A percentile compares a stretch with the other conserved stretches of the same genome.
Conservation (phyloP, 768 basidiomycete genomes). For the Boletus vermiculosoides region DNA sequence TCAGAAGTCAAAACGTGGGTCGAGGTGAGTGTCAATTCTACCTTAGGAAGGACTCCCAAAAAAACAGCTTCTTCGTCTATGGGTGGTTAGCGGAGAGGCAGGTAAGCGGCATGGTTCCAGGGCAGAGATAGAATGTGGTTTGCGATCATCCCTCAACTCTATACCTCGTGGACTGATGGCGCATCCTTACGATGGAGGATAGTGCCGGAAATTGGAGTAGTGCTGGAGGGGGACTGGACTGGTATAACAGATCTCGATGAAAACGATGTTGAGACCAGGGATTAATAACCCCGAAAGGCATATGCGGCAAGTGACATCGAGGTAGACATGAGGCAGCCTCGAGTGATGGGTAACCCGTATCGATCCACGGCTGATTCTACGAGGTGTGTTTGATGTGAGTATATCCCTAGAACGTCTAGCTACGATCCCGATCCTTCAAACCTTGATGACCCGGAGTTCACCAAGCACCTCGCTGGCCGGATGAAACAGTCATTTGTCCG, state of each 20-base stretch:
- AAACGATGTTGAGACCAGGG: background rate
- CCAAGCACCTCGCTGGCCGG: background rate
- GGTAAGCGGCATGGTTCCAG: too few relatives aligned
- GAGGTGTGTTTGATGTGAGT: background rate
- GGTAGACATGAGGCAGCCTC: background rate
- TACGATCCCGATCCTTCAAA: background rate
- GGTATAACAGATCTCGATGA: background rate
- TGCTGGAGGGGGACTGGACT: background rate
- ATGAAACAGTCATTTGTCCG: too few relatives aligned
- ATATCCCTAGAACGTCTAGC: too few relatives aligned
- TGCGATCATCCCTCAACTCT: too few relatives aligned
- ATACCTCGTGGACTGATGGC: background rate
- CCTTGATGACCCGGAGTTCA: background rate
- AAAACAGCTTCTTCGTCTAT: background rate
- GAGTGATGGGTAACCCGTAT: background rate
- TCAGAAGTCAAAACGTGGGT: background rate
- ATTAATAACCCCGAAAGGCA: too few relatives aligned
- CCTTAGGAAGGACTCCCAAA: background rate
- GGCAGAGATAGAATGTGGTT: too few relatives aligned
- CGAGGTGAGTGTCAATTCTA: background rate
- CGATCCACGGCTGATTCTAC: background rate
- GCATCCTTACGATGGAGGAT: background rate
- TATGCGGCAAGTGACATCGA: background rate
- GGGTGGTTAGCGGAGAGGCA: background rate
- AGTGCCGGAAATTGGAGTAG: background rate